Base-by-base conservation (phyloP, 805 yeast species). In the Candida peoriensis region DNA sequence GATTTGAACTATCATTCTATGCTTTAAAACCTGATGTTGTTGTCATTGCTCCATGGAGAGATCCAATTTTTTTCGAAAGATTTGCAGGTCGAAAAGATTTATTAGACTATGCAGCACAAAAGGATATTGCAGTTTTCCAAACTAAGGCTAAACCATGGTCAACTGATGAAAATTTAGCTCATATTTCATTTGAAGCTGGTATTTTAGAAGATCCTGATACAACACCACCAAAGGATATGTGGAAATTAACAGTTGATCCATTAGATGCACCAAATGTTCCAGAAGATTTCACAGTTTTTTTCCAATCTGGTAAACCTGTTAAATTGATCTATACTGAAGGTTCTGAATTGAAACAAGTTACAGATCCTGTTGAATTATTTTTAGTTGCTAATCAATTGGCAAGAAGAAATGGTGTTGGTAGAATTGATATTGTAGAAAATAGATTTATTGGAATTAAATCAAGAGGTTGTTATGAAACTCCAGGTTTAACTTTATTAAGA, bases 101-200 rank as follows among this genome's bases (percentile, higher is more conserved):
- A 59, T 75, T 93, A 55, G 96, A 84, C 29, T 93, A 93, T 61
- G 96, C 99, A 45, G 93, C 84, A 37, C 76, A 75, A 52, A 93
- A 93, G 75, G 77, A 74, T 53, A 93, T 93, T 50, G 95, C 94
- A 46, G 99, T 93, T 39, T 72, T 94, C 32, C 99, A 93, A 72
- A 93, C 99, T 50, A 88, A 88, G 66, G 87, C 97, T 47, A 93
- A 93, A 73, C 99, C 99, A 52, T 93, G 99, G 99, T 89, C 97
- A 24, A 93, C 98, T 39, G 99, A 93, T 63, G 99, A 93, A 72
- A 93, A 93, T 76, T 71, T 90, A 78, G 98, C 97, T 30, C 99
- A 93, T 68, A 93, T 93, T 63, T 90, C 97, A 25, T 93, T 85
- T 63, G 99, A 93, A 74, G 99, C 99, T 46, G 99, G 99, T 68